Evolutionary conservation across 257 asterid species (phyloP).

Genomic region (Asclepias syriaca): DNA sequence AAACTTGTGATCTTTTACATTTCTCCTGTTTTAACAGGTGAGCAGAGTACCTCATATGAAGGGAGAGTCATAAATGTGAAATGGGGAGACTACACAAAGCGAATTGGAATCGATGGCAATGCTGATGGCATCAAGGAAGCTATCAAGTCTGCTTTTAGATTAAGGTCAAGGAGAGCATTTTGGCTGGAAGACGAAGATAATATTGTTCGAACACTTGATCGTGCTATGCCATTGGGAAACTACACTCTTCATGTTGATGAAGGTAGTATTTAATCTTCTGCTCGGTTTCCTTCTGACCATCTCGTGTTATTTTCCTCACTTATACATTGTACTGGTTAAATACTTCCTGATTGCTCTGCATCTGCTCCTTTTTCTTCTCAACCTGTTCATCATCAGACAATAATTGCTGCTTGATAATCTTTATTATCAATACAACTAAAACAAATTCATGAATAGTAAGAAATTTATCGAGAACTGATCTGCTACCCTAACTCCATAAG

Average conservation of each 20-base stretch:
- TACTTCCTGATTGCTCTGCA: not conserved
- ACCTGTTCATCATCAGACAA: too few species aligned
- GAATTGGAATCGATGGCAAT: conserved; percentile 66
- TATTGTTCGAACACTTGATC: conserved; percentile 63
- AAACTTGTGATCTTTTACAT: not conserved
- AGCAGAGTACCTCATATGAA: conserved; percentile 45
- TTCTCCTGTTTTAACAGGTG: conserved; percentile 38
- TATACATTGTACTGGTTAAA: not conserved
- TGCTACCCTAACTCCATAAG: not conserved
- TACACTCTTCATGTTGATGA: conserved; percentile 80
- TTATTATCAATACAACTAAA: not conserved
- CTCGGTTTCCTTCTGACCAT: not conserved
- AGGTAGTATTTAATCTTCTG: conserved; percentile 34
- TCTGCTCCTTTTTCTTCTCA: not conserved
- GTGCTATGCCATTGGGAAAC: conserved; percentile 81
- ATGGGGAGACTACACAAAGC: conserved; percentile 57
- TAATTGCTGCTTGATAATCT: not conserved
- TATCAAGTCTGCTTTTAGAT: conserved; percentile 63
- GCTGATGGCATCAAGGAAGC: conserved; percentile 69
- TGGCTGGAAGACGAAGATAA: conserved; percentile 81
- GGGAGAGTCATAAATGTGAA: conserved; percentile 75
- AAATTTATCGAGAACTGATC: not conserved
- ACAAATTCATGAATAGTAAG: not conserved
- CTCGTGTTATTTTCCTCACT: not conserved
- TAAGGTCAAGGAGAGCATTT: conserved; percentile 71